Evolutionary conservation across 1,284 basidiomycete species (phyloP), one percentile per base, ranked within the genome.

Genomic region (Microbotryum intermedium): DNA sequence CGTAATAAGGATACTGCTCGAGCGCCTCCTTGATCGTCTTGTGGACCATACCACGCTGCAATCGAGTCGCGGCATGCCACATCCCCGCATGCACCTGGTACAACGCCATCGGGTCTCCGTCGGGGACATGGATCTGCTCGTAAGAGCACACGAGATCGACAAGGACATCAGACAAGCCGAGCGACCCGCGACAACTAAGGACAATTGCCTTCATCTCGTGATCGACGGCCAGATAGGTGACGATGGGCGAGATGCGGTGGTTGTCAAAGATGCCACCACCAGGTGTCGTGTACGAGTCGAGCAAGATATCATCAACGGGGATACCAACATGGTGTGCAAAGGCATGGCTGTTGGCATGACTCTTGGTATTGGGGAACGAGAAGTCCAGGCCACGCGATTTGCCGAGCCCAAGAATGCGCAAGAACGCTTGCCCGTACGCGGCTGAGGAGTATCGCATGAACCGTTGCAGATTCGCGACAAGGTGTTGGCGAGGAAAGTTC

Each of bases 71-170:
- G 2, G 77, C 76, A 54, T 75, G 70, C 25, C 76, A 74, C 78
- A 80, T 80, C 26, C 79, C 79, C n/a, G 73, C 70, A 61, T 80
- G 79, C 23, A 77, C 78, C 48, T 74, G 74, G 68, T 79, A 79
- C 1, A 68, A 64, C 4, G 61, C 75, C 13, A 72, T 59, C 0
- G 74, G 72, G 48, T 75, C 71, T 4, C 72, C 78, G 26, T 75
- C 74, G 3, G 75, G 74, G 8, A 79, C 70, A 2, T 63, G 55
- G 50, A 80, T 76, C 4, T 72, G 66, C 62, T 75, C 73, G 65
- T 78, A 80, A 39, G 74, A 74, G 71, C 78, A 79, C 0, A 77
- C 79, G 4, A 80, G 72, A 62, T 80, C 79, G 46, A 78, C 76
- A n/a, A 80, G 74, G 18, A 80, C 74, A 65, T 80, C 79, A 13